Percentiles rank a stretch among this genome's conserved stretches.
phyloP scores from a whole-genome alignment of 2,329 filamentous ascomycete species.

The Hypoxylon rubiginosum region DNA sequence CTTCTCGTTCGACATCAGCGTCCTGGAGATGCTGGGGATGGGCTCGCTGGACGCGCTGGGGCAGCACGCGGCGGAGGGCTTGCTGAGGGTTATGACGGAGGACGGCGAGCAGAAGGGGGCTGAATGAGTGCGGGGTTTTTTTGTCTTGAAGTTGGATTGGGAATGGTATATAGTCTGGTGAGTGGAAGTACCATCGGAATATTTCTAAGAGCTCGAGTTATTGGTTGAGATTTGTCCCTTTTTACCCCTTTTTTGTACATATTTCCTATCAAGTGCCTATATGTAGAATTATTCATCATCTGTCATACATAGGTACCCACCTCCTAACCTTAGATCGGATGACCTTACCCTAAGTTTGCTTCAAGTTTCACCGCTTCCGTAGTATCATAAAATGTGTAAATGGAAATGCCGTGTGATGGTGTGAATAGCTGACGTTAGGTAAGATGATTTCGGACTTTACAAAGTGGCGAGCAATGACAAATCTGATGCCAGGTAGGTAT shows the following conservation, averaged over 20 bases:
- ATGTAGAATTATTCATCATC: too few relatives aligned
- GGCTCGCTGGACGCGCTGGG: conserved; percentile 38
- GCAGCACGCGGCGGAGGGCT: conserved; percentile 35
- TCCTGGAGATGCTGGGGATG: conserved; percentile 37
- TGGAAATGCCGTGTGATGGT: neutral
- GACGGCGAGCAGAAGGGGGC: conserved; percentile 16
- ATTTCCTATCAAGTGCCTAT: too few relatives aligned
- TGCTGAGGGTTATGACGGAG: conserved; percentile 20
- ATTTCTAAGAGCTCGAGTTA: neutral
- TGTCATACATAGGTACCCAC: too few relatives aligned
- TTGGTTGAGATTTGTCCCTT: neutral
- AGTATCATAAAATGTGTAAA: neutral
- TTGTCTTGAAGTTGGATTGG: neutral
- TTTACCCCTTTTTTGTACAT: too few relatives aligned
- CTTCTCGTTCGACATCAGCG: conserved; percentile 38
- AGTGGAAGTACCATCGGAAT: neutral
- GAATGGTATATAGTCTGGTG: neutral
- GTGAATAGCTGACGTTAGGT: neutral
- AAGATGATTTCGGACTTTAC: neutral
- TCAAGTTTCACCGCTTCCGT: neutral
- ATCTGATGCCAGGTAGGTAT: neutral
- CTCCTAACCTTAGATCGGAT: too few relatives aligned
- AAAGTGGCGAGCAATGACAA: conserved; percentile 6
- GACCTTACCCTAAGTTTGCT: neutral
- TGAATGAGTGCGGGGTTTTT: conserved; percentile 1